A percentile compares a stretch with the other conserved stretches of the same genome.
Conservation (phyloP, 257 asterid genomes). For the Solanum tarapatanum region DNA sequence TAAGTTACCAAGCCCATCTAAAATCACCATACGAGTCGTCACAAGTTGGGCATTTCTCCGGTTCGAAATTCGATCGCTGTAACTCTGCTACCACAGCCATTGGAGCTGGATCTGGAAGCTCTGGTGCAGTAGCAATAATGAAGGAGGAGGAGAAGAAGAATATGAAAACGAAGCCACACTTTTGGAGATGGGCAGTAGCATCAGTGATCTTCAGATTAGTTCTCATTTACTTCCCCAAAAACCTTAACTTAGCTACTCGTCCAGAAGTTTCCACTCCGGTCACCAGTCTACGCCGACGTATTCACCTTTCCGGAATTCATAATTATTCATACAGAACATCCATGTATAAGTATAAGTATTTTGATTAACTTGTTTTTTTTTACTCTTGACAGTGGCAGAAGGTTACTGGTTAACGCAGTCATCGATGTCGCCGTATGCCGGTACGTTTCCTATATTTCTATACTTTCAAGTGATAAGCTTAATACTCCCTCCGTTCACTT, state of each 20-base stretch:
- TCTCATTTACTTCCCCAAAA: conserved; percentile 53
- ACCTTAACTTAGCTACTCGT: conserved; percentile 74
- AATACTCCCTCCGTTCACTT: background rate
- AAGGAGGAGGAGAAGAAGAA: conserved; percentile 6
- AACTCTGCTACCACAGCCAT: background rate
- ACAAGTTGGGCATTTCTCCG: background rate
- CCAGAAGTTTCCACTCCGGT: conserved; percentile 97
- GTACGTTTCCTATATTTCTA: conserved; percentile 21
- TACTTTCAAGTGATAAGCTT: background rate
- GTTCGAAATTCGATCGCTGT: background rate
- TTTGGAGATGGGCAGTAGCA: conserved; percentile 76
- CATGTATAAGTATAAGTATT: background rate
- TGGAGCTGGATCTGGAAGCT: background rate
- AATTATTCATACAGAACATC: background rate
- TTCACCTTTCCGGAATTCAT: conserved; percentile 1
- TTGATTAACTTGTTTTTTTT: background rate
- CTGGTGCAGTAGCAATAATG: background rate
- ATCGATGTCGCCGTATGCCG: conserved; percentile 83
- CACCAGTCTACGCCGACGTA: conserved; percentile 91
- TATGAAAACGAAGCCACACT: conserved; percentile 16
- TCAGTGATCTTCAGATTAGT: conserved; percentile 56
- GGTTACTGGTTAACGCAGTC: conserved; percentile 90
- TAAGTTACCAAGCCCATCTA: background rate
- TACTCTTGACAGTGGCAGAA: conserved; percentile 56
- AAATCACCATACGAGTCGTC: background rate